Evolutionary conservation across 177 flowering plant species (phyloP).

Genomic region (Vitis hybrid): DNA sequence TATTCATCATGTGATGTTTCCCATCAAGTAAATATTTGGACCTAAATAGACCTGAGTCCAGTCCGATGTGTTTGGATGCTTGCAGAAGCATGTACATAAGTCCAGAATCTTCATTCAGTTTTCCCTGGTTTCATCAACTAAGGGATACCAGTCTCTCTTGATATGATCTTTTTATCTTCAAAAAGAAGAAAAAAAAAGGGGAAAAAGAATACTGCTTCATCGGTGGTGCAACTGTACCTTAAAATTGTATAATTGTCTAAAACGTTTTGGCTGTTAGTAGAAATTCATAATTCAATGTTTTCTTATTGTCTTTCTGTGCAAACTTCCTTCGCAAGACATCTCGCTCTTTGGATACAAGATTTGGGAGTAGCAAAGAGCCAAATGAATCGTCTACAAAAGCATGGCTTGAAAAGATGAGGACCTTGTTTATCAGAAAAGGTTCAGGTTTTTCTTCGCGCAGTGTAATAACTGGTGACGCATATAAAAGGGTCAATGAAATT

Average conservation of each 20-base stretch:
- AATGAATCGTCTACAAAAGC: constrained; percentile 62
- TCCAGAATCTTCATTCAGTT: background rate
- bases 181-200: background rate
- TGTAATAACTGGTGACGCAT: constrained; percentile 93
- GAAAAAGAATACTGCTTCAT: background rate
- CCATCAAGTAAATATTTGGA: background rate
- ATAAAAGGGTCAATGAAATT: constrained; percentile 62
- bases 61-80: too few relatives aligned
- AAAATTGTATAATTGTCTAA: background rate
- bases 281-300: background rate
- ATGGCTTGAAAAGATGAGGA: constrained; percentile 93
- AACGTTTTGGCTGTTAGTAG: background rate
- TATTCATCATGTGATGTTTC: too few relatives aligned
- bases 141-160: background rate
- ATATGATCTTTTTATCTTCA: background rate
- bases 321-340: constrained; percentile 36
- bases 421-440: constrained; percentile 81
- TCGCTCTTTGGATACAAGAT: constrained; percentile 46
- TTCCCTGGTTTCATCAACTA: background rate
- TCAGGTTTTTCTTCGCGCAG: constrained; percentile 93
- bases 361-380: constrained; percentile 46
- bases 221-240: background rate
- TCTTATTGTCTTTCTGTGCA: background rate
- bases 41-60: background rate
- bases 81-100: too few relatives aligned